These are phyloP conservation scores for Cardiospermum halicacabum DNA, from an alignment of 345 rosid species.

Conservation along the genomic window DNA sequence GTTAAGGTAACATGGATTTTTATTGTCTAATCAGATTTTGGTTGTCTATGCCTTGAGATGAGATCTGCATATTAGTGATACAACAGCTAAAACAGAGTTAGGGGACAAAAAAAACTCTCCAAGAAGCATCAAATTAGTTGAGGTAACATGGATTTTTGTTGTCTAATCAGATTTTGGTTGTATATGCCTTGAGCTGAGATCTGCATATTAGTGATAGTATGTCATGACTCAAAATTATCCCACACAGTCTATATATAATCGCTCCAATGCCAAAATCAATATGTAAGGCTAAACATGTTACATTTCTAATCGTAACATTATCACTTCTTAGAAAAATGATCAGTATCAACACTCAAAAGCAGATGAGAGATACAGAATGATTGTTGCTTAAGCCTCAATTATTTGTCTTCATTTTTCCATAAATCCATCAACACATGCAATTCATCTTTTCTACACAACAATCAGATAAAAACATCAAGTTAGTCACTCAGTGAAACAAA, in stretches of 20 bases:
- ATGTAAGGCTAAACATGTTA: background rate
- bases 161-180: too few species aligned
- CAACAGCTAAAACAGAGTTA: background rate
- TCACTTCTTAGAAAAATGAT: background rate
- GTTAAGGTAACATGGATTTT: too few species aligned
- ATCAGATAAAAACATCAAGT: background rate
- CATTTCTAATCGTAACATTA: background rate
- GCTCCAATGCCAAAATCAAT: background rate
- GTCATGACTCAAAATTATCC: too few species aligned
- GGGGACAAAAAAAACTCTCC: background rate
- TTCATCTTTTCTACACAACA: too few species aligned
- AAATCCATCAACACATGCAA: background rate
- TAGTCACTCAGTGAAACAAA: background rate
- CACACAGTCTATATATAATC: background rate
- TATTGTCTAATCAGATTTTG: too few species aligned
- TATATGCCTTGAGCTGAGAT: background rate
- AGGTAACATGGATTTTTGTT: too few species aligned
- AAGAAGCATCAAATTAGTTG: conserved; percentile 3
- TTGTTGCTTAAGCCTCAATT: background rate
- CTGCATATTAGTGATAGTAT: too few species aligned
- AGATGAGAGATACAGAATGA: background rate
- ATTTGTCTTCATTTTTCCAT: too few species aligned
- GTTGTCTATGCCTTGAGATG: background rate
- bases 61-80: too few species aligned
- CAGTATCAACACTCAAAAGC: background rate